Base-by-base conservation (phyloP, 495 filamentous ascomycete genomes). In the Neurospora sp. region DNA sequence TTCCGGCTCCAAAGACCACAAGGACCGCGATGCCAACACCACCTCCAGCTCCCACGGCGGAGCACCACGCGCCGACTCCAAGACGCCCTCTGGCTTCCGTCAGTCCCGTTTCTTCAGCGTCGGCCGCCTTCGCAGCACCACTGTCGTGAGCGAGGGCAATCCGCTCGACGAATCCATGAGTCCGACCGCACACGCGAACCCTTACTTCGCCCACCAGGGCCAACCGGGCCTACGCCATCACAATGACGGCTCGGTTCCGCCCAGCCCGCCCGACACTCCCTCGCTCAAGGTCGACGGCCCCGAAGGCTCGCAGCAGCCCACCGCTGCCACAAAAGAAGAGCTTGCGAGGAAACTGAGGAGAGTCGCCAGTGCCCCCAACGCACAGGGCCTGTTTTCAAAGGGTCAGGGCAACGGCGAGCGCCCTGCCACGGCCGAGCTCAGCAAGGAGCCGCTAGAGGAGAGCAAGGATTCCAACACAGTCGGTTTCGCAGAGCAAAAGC, bases 171-270 rank as follows among this genome's bases (percentile, higher is more conserved):
- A 97, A 80, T 86, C 88, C 76, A 87, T 97, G 73, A 97, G 94
- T 74, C 96, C 96, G 31, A 98, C 94, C 20, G 96, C 95, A 18
- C 90, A 94, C 75, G 96, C 95, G 39, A 99, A 99, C 79, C 96
- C 96, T 4, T 99, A 99, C 79, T 99, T 99, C 82, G 92, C 91
- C 70, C 96, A 98, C 81, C 96, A 99, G 81, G 96, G 96, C 72
- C 95, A 94, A 74, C 96, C 96, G 23, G 90, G 93, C 71, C 84
- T 98, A 76, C 90, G 96, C 76, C 96, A 99, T 84, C 94, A 95
- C 83, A 96, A 98, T 81, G 93, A 97, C 49, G 93, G 91, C 78
- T 97, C 93, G 76, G 92, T 96, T n/a, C 96, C 96, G 31, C 94
- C 94, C 1, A 97, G 95, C 44, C 96, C 96, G n/a, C 94, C 96